Evolutionary conservation across 306 rosid species (phyloP), one percentile per base, ranked within the genome.

Genomic region (Canavalia ensiformis): DNA sequence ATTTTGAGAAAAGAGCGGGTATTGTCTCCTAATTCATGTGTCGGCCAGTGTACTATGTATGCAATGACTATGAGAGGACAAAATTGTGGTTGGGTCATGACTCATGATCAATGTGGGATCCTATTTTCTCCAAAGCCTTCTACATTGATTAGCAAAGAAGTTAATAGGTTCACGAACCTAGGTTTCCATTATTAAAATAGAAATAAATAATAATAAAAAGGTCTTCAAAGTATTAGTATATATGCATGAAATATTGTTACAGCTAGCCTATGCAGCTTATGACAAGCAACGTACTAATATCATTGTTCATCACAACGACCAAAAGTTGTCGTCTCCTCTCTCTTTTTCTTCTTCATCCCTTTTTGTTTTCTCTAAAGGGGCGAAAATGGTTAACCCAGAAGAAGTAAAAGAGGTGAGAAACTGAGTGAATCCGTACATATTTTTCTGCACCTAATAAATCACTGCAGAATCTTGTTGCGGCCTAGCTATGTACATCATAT

Each of bases 11-110:
- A 87, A 81, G 29, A 59, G 52, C 86, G 84, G 76, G 49, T 83
- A 73, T 62, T 87, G 90, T 87, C 90, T 77, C 30, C 73, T 77
- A 70, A 80, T 71, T 76, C 87, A 76, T 80, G 85, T 76, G 85
- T 86, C 85, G 87, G 84, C 37, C 34, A 1, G 55, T 79, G 85
- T 56, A 77, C 66, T 58, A 57, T 33, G 72, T 25, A 62, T 63
- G 9, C n/a, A 63, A 52, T 66, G 67, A 52, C 25, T 11, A 58
- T 3, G 69, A 67, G 75, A 83, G 72, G 81, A 83, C 81, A 86
- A 75, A 82, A 49, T 13, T 70, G 77, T 75, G 76, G 68, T 63
- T 30, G 31, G 45, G 51, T 33, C 34, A 50, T 71, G 56, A 66
- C 54, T 42, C 51, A 42, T 66, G 35, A 42, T 37, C 4, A 46